These are phyloP conservation scores for Russula ochroleuca DNA, from an alignment of 768 basidiomycete species.

Conservation along the genomic window DNA sequence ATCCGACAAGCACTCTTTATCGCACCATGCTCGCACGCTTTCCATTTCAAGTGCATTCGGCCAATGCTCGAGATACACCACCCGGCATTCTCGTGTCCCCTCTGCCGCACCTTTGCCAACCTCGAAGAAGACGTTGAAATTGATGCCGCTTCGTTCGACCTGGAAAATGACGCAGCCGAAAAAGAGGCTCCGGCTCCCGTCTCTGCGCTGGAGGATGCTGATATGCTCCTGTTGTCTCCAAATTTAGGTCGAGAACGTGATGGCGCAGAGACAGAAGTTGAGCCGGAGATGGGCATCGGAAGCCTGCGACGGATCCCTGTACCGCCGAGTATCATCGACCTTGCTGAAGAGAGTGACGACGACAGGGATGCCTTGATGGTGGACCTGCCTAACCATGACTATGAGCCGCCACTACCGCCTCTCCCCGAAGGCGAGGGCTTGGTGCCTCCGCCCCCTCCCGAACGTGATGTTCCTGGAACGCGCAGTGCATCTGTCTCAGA, in stretches of 20 bases:
- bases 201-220: slow-evolving; percentile 13
- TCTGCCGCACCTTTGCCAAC: slow-evolving; percentile 93
- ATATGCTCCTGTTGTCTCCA: slow-evolving; percentile 19
- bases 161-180: slow-evolving; percentile 8
- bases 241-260: slow-evolving; percentile 18
- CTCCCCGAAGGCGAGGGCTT: slow-evolving; percentile 14
- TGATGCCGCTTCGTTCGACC: slow-evolving; percentile 34
- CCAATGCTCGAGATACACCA: slow-evolving; percentile 86
- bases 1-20: slow-evolving; percentile 97
- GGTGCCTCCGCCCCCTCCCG: slow-evolving; percentile 11
- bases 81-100: slow-evolving; percentile 90
- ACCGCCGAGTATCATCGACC: slow-evolving; percentile 24
- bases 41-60: slow-evolving; percentile 95
- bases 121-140: slow-evolving; percentile 93
- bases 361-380: slow-evolving; percentile 23
- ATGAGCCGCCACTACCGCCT: slow-evolving; percentile 18
- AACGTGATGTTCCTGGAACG: slow-evolving; percentile 10
- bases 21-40: slow-evolving; percentile 94
- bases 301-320: slow-evolving; percentile 15
- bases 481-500: slow-evolving; percentile 24
- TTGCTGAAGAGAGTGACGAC: slow-evolving; percentile 21
- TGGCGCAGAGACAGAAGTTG: slow-evolving; percentile 24
- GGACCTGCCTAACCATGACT: neutral
- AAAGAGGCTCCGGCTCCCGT: neutral
- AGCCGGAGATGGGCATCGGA: slow-evolving; percentile 10